Evolutionary conservation across 805 yeast species (phyloP), one percentile per base, ranked within the genome.

Genomic region (Priceomyces haplophilus): DNA sequence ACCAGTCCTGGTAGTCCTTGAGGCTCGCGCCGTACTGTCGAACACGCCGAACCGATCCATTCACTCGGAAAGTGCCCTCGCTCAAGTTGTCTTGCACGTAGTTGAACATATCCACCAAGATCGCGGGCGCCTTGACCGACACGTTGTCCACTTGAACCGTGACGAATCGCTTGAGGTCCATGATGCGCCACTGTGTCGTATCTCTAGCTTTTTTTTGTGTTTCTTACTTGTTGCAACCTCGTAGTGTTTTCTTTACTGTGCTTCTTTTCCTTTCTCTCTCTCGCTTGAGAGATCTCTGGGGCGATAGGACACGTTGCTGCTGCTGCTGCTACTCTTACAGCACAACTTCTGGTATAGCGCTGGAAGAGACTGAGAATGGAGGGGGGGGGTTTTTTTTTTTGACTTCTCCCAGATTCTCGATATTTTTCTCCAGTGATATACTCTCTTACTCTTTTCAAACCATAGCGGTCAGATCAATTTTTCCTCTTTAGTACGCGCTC

Each of bases 11-110:
- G 34, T 45, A 53, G 16, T 44, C 45, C 20, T 40, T 34, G 13
- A 55, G 41, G 20, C 36, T 34, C 13, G 50, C 37, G 37, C 47
- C 48, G 42, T 58, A 52, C 3, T 48, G 40, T 25, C 55, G 49
- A 15, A 62, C 52, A 24, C 64, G 52, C 34, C 58, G 53, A 21
- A 53, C 52, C 1, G 67, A 62, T 8, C 69, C 69, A 37, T 57
- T 61, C 15, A 64, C 54, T 21, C 69, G 49, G 41, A 64, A 64
- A 6, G 62, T 46, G 13, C 69, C 69, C 38, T 62, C 64, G 16
- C 47, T 48, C 1, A 56, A 39, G 5, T 56, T 46, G 4, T 36
- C 40, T 6, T 54, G 41, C 4, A 63, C 46, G 40, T 49, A 56
- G 12, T 49, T 27, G 35, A 55, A 55, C 29, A 60, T 47, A 24